phyloP scores from a whole-genome alignment of 2,329 filamentous ascomycete species.

The Alternaria ethzedia region DNA sequence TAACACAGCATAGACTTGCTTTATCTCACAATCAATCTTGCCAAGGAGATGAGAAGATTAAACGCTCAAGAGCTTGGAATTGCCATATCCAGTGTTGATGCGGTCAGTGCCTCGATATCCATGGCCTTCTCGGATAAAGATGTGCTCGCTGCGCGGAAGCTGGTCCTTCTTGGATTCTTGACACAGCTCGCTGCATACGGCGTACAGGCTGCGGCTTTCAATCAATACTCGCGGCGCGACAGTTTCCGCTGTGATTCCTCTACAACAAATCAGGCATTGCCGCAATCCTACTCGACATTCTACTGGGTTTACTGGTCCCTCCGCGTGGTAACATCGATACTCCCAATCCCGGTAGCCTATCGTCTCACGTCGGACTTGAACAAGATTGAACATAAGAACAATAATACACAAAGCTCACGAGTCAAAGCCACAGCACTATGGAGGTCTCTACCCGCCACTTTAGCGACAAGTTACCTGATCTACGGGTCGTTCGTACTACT shows the following conservation, averaged over 20 bases:
- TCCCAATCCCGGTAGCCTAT: too few relatives aligned
- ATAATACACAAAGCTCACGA: fast-evolving
- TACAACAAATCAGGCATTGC: too few relatives aligned
- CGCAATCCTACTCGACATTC: too few relatives aligned
- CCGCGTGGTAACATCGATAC: too few relatives aligned
- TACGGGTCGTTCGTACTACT: background rate
- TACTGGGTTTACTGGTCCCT: too few relatives aligned
- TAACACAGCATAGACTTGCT: background rate
- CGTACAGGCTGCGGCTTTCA: background rate
- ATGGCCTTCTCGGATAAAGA: background rate
- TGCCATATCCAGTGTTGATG: background rate
- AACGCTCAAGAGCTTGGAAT: background rate
- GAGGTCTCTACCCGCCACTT: background rate
- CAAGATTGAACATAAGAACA: background rate
- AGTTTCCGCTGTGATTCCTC: fast-evolving
- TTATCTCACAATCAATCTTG: background rate
- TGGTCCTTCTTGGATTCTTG: fast-evolving
- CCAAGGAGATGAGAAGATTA: fast-evolving
- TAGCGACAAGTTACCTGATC: background rate
- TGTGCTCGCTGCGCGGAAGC: background rate
- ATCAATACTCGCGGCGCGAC: fast-evolving
- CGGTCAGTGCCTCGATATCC: background rate
- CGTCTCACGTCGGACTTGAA: background rate
- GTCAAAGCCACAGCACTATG: background rate
- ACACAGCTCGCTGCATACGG: fast-evolving